Evolutionary conservation across 2,329 filamentous ascomycete genomes (phyloP), one percentile per base, ranked within the genome.

Genomic region (Aspergillus fijiensis): DNA sequence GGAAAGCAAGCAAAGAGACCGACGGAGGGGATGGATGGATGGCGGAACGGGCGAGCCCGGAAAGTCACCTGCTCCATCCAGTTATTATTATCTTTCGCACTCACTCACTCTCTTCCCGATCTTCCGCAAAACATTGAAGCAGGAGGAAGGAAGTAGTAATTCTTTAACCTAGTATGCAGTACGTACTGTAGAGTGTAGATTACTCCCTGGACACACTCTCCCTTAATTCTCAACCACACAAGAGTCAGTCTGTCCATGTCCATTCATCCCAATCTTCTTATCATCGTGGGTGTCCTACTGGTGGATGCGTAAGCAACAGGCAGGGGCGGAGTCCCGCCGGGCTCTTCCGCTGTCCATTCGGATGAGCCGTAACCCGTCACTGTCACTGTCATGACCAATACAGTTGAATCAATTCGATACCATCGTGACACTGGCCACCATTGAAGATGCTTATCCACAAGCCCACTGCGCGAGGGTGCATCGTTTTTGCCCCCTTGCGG

Each of bases 241-340:
- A 29, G 7, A 29, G 33, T 35, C 33, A 16, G 14, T 16, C 33
- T 1, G 19, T 19, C 19, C 33, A 35, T 35, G 11, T 35, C 33
- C 12, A 35, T 35, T 12, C 33, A 35, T 35, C 33, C 33, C 14
- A 35, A 35, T 35, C 12, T 35, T 35, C 33, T 35, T 35, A 35
- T 35, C 33, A 10, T 35, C 11, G 23, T 23, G 11, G 14, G 33
- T 16, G 33, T 48, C 27, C 27, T 29, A 2, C 27, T 29, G 9
- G 27, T 29, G 27, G 27, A 29, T 29, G 27, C 27, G 27, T 29
- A 29, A 29, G 27, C 7, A 42, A 53, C 33, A 51, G 25, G 49
- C 19, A 58, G 57, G 62, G 63, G 66, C 66, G 66, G 63, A 64
- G 64, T 69, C 66, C 67, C 67, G 67, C 67, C 66, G 66, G 65